A percentile compares a stretch with the other conserved stretches of the same genome.
Conservation (phyloP, 768 basidiomycete species). For the Gautieria morchelliformis region DNA sequence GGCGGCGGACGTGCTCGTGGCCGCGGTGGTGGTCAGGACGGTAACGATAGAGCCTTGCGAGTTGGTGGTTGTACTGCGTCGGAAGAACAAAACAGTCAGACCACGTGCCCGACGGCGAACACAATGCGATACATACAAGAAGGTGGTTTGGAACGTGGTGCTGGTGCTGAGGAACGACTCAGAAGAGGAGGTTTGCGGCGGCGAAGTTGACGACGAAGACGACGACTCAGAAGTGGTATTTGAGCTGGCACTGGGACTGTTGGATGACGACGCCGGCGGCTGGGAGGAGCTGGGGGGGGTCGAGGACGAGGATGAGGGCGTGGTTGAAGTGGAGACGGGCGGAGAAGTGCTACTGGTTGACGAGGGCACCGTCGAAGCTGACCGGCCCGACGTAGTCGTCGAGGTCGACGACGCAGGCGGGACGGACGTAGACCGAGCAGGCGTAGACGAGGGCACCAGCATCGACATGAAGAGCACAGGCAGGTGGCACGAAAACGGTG, state of each 20-base stretch:
- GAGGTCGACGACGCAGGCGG: too few relatives aligned
- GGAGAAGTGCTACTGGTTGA: not conserved
- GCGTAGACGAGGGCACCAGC: too few relatives aligned
- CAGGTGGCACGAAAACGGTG: too few relatives aligned
- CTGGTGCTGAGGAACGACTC: not conserved
- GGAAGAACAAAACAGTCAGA: not conserved
- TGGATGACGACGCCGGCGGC: not conserved
- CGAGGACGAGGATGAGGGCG: not conserved
- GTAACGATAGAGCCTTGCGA: conserved; percentile 1
- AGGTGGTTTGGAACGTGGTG: not conserved
- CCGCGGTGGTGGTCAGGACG: not conserved
- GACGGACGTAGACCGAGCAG: too few relatives aligned
- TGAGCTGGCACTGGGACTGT: not conserved
- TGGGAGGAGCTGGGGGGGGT: not conserved
- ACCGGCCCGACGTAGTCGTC: too few relatives aligned
- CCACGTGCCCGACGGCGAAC: not conserved
- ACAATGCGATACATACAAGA: not conserved
- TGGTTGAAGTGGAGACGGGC: not conserved
- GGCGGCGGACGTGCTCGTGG: conserved; percentile 8
- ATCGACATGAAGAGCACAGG: too few relatives aligned
- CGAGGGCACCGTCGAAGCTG: not conserved
- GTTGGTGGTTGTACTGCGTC: not conserved
- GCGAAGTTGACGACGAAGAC: not conserved
- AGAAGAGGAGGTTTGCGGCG: not conserved
- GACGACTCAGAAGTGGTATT: not conserved